Conservation (phyloP, 176 grass and related monocot genomes). For the Oryza punctata region DNA sequence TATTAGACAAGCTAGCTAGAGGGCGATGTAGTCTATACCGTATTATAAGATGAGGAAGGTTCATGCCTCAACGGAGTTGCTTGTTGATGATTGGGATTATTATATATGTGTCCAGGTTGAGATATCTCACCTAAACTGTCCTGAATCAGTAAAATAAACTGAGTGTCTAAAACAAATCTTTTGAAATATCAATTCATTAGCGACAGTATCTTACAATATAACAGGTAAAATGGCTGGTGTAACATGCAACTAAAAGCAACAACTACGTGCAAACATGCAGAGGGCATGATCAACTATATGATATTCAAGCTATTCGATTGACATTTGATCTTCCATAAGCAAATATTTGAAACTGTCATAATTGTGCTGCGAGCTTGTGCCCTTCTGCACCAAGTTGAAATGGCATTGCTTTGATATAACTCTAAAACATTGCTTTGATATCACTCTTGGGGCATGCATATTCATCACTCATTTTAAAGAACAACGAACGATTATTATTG, state of each 20-base stretch:
- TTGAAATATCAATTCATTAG: neutral
- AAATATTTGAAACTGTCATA: neutral
- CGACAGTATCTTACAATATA: constrained; percentile 8
- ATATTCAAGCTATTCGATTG: neutral
- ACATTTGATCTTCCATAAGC: neutral
- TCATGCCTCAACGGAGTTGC: constrained; percentile 40
- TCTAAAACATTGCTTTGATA: constrained; percentile 3
- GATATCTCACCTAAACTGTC: constrained; percentile 49
- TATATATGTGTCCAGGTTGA: constrained; percentile 48
- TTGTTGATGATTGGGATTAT: constrained; percentile 49
- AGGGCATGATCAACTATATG: neutral
- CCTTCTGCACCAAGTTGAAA: constrained; percentile 15
- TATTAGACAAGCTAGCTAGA: neutral
- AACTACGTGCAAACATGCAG: neutral
- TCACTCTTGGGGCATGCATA: constrained; percentile 9
- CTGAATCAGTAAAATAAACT: constrained; percentile 58
- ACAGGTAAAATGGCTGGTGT: neutral
- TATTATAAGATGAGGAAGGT: constrained; percentile 46
- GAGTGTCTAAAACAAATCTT: constrained; percentile 26
- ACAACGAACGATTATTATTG: neutral
- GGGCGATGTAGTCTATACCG: constrained; percentile 27
- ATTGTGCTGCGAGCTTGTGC: neutral
- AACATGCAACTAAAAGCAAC: constrained; percentile 32
- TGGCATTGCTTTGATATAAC: neutral
- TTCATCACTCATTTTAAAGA: neutral